Base-by-base conservation (phyloP, 192 early-diverging fungal species). In the Irineochytrium annulatum region DNA sequence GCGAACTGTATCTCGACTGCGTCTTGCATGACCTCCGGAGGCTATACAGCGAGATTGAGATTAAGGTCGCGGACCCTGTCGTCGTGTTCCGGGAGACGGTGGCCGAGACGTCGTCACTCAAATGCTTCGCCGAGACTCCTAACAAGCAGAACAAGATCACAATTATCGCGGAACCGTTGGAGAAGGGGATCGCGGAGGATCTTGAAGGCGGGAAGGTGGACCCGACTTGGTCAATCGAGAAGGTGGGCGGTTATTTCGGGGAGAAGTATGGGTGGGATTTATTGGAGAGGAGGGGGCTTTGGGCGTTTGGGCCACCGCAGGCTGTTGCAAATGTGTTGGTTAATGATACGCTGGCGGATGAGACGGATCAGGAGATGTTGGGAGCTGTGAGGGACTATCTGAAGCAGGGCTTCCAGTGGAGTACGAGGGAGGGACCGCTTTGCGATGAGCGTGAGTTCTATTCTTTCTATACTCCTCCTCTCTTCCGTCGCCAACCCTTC, bases 71-170 rank as follows among this genome's bases (percentile, higher is more conserved):
- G 0, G 95, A 99, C 70, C 95, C 97, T 3, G 93, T 95, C 14
- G 95, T 97, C 13, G 77, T 84, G 51, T 97, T 99, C 74, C 87
- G 90, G 53, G 97, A 99, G 67, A 96, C 94, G 4, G 94, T 97
- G 0, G 83, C 92, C 0, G 95, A 97, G 71, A 94, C 91, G 6
- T 94, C 92, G 27, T 77, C 91, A 8, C 74, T 97, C 58, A 94
- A 95, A 59, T 95, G 93, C 65, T 95, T 90, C 82, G 97, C 93
- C 3, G 91, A 97, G 68, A 95, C 97, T 17, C 91, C 94, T n/a
- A 99, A 99, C 75, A 92, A 93, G 73, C 94, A 94, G 90, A 99
- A 99, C 84, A 90, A 95, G 52, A 62, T 99, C 39, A 95, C 94
- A 1, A 91, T 96, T 79, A 92, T 99, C 57, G 81, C 92, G 39